phyloP scores from a whole-genome alignment of 2,329 filamentous ascomycete genomes.

The Coniochaeta sp. region DNA sequence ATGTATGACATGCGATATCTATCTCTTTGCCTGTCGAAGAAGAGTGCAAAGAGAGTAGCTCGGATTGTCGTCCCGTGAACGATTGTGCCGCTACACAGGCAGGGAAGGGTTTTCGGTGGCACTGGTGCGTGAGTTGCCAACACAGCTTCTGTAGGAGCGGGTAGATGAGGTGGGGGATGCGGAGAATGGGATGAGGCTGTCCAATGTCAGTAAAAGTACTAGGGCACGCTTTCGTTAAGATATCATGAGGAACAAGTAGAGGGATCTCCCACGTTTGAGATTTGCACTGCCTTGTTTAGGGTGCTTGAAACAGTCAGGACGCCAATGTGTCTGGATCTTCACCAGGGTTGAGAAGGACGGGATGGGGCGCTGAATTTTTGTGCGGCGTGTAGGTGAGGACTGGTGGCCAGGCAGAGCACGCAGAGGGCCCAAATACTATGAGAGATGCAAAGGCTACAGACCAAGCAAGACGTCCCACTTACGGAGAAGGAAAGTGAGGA shows the following conservation, averaged over 20 bases:
- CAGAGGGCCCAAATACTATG: too few species aligned
- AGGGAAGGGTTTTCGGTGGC: too few species aligned
- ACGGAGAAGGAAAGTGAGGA: not conserved
- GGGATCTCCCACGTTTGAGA: not conserved
- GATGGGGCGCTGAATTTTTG: not conserved
- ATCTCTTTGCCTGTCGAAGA: not conserved
- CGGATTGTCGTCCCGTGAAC: not conserved
- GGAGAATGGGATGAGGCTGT: not conserved
- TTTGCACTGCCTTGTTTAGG: not conserved
- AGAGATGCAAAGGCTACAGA: not conserved
- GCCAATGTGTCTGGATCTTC: not conserved
- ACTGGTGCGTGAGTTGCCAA: not conserved
- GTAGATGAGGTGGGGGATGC: not conserved
- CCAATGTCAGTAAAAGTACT: not conserved
- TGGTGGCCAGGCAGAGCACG: not conserved
- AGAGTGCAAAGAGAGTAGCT: not conserved
- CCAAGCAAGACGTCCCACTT: not conserved
- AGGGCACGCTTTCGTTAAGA: not conserved
- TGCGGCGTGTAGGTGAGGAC: not conserved
- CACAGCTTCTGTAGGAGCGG: not conserved
- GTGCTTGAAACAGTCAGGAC: not conserved
- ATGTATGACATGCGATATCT: not conserved
- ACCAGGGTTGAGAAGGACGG: not conserved
- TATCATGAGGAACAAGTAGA: not conserved
- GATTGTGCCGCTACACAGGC: too few species aligned